These are phyloP conservation scores for Teratosphaeria zuluensis DNA, from an alignment of 2,329 filamentous ascomycete genomes.

Conservation along the genomic window DNA sequence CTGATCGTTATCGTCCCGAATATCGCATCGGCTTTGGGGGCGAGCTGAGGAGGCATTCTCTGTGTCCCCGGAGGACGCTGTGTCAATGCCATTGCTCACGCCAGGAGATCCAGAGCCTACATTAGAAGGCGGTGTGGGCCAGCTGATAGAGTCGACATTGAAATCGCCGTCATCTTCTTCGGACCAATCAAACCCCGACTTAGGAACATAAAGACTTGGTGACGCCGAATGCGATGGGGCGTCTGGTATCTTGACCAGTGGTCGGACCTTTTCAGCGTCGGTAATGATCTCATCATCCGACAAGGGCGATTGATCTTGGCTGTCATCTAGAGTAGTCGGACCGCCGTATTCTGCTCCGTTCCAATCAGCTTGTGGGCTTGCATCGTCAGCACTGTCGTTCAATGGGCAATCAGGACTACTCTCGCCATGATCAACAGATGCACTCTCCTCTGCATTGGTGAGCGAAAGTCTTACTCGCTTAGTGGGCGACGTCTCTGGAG, in stretches of 20 bases:
- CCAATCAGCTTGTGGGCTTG: not conserved
- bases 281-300: not conserved
- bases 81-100: not conserved
- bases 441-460: not conserved
- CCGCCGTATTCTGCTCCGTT: not conserved
- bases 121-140: not conserved
- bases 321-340: not conserved
- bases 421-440: not conserved
- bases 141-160: not conserved
- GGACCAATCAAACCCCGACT: not conserved
- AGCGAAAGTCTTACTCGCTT: not conserved
- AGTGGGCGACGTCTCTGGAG: not conserved
- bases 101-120: not conserved
- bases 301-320: not conserved
- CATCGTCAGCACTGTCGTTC: not conserved
- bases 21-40: not conserved
- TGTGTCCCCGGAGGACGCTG: not conserved
- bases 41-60: not conserved
- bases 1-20: not conserved
- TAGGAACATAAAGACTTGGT: not conserved
- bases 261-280: not conserved
- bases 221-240: not conserved
- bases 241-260: not conserved
- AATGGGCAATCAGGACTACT: not conserved
- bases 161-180: not conserved